Percentiles rank a stretch among this genome's conserved stretches.
phyloP scores from a whole-genome alignment of 352 stramenopile species.

The Peronospora destructor region DNA sequence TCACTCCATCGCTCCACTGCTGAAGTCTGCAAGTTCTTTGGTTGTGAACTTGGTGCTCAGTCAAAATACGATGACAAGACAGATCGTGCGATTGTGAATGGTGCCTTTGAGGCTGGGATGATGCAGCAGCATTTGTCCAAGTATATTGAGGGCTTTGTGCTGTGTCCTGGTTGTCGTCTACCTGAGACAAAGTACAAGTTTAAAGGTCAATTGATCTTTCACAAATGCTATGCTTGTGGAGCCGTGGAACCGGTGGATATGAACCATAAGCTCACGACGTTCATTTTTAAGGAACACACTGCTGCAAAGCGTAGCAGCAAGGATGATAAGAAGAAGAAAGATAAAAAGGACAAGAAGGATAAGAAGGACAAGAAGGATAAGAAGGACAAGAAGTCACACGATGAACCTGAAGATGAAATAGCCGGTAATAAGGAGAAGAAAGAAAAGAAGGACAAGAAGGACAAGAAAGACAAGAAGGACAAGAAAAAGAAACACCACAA shows the following conservation, averaged over 20 bases:
- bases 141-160: conserved; percentile 98
- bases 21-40: conserved; percentile 99
- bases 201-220: conserved; percentile 94
- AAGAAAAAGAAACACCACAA: conserved; percentile 84
- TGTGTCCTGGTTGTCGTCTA: conserved; percentile 94
- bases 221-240: conserved; percentile 98
- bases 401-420: conserved; percentile 62
- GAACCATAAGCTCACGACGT: conserved; percentile 97
- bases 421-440: conserved; percentile 56
- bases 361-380: conserved; percentile 66
- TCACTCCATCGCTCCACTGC: conserved; percentile 90
- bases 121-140: conserved; percentile 95
- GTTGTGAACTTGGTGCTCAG: conserved; percentile 96
- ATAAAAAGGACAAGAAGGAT: conserved; percentile 39
- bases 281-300: conserved; percentile 95
- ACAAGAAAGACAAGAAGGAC: conserved; percentile 76
- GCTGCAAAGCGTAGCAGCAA: conserved; percentile 85
- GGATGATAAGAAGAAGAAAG: conserved; percentile 80
- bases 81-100: conserved; percentile 95
- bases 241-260: conserved; percentile 96
- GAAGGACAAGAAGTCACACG: conserved; percentile 31
- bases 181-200: conserved; percentile 99
- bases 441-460: conserved; percentile 63
- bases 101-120: conserved; percentile 88
- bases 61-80: conserved; percentile 95